Percentiles rank a stretch among this genome's conserved stretches.
Evolutionary conservation across 2,329 filamentous ascomycete species (phyloP).

Genomic region (Sodiomyces alkalinus): DNA sequence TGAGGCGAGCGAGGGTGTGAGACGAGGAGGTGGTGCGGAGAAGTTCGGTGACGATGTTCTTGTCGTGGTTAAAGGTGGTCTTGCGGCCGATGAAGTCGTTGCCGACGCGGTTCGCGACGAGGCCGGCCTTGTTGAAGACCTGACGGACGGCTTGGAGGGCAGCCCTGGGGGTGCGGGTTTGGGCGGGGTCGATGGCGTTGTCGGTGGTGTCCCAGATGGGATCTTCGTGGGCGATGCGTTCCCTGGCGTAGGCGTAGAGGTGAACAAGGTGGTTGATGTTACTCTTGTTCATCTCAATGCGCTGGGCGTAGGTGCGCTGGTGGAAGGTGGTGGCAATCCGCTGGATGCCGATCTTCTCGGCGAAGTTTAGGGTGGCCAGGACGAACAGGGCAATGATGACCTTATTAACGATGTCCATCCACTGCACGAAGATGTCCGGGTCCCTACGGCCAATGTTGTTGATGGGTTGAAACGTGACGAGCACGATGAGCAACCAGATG

Average conservation of each 20-base stretch:
- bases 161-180: constrained; percentile 58
- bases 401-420: constrained; percentile 72
- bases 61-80: constrained; percentile 58
- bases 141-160: constrained; percentile 59
- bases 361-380: constrained; percentile 62
- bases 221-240: constrained; percentile 43
- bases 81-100: constrained; percentile 80
- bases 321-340: constrained; percentile 92
- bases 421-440: constrained; percentile 22
- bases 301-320: constrained; percentile 72
- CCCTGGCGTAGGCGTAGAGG: constrained; percentile 59
- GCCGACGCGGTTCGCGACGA: constrained; percentile 72
- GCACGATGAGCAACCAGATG: constrained; percentile 79
- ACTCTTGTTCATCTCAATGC: constrained; percentile 86
- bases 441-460: constrained; percentile 45
- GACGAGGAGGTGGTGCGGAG: constrained; percentile 57
- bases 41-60: constrained; percentile 70
- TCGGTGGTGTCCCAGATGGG: constrained; percentile 28
- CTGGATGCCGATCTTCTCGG: constrained; percentile 88
- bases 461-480: constrained; percentile 74
- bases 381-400: constrained; percentile 78
- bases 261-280: constrained; percentile 51
- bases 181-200: constrained; percentile 28
- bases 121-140: constrained; percentile 65
- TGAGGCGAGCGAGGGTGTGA: constrained; percentile 70